Percentiles rank a stretch among this genome's conserved stretches.
These are phyloP conservation scores for Fremontodendron californicum DNA, from an alignment of 345 rosid genomes.

Conservation along the genomic window DNA sequence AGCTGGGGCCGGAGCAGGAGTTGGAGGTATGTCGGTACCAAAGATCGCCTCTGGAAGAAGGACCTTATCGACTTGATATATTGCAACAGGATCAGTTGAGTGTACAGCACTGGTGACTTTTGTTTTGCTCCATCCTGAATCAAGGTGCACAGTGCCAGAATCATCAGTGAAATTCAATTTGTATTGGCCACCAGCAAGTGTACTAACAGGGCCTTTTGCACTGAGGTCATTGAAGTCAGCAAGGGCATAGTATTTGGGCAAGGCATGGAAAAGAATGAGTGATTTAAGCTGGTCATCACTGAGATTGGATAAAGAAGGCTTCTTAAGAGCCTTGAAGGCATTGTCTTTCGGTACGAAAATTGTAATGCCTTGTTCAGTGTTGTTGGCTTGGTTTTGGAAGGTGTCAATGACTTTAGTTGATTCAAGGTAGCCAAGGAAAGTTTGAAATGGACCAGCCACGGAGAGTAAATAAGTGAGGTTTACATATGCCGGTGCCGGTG, in stretches of 20 bases:
- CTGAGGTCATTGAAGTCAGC: background rate
- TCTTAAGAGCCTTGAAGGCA: background rate
- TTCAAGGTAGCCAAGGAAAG: background rate
- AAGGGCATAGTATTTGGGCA: background rate
- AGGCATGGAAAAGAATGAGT: background rate
- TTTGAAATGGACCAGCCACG: background rate
- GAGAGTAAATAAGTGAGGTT: background rate
- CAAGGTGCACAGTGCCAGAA: background rate
- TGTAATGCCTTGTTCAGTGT: background rate
- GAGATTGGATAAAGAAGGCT: background rate
- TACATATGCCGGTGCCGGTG: background rate
- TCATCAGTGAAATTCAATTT: background rate
- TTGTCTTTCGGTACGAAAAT: background rate
- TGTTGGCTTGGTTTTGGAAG: background rate
- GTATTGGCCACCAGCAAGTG: background rate
- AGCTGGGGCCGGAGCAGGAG: background rate
- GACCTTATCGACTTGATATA: background rate
- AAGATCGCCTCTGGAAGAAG: background rate
- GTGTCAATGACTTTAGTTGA: background rate
- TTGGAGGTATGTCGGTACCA: background rate
- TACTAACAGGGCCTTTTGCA: background rate
- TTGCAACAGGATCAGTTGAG: background rate
- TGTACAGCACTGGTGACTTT: background rate
- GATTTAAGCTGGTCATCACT: background rate
- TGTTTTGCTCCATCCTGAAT: background rate